Base-by-base conservation (phyloP, 306 rosid genomes). In the Lablab purpureus region DNA sequence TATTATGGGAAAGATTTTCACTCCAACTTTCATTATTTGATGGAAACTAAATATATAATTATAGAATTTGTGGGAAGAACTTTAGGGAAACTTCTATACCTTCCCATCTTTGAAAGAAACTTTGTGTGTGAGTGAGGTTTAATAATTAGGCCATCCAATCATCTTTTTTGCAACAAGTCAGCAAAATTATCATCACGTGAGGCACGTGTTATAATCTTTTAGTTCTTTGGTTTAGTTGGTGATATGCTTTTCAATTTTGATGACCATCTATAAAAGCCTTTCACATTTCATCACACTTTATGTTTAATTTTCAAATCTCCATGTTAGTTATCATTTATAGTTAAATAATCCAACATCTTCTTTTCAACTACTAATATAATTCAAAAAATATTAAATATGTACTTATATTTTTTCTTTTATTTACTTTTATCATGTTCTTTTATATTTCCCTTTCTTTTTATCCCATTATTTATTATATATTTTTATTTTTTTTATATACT, bases 101-200 rank as follows among this genome's bases (percentile, higher is more conserved):
- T 19, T 49, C 36, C 73, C 34, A 47, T 10, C 18, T 56, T 54
- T 22, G 41, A 74, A 73, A 40, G 55, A 40, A 74, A 73, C 25
- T 14, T 15, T 22, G 19, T 32, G 7, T 30, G 7, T 18, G 11
- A 10, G 4, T 28, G 49, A 49, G 4, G 5, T n/a, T n/a, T 14
- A 6, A 36, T 45, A 28, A 62, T 60, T 28, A 28, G 21, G 19
- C 22, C 76, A 32, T 3, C 14, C 5, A 54, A 36, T 12, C 51
- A 32, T 6, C 4, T 72, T 21, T 30, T 19, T 52, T 40, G n/a
- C 28, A n/a, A 21, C 3, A 32, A 15, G 5, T 45, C 46, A 49
- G 32, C 1, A 14, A 71, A 47, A n/a, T 9, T 4, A 70, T 47
- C 74, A 46, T 23, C 23, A 19, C 12, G 40, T 10, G 23, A 27